phyloP scores from a whole-genome alignment of 2,329 filamentous ascomycete species.

The Botrytis paeoniae region DNA sequence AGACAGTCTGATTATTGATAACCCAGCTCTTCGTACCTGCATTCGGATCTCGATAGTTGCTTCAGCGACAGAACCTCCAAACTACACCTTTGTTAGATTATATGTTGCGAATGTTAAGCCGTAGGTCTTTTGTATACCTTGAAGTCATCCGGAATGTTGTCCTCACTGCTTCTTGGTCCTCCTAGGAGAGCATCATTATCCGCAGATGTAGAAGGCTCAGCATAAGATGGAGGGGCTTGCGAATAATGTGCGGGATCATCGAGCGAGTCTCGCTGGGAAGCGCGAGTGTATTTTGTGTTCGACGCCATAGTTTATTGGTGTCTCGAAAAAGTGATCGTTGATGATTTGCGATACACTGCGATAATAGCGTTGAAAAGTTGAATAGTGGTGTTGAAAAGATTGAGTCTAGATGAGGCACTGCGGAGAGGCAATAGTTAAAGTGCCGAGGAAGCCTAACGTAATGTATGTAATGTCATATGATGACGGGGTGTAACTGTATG shows the following conservation, averaged over 20 bases:
- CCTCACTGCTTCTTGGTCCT: constrained; percentile 73
- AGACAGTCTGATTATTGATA: neutral
- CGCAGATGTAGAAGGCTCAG: constrained; percentile 53
- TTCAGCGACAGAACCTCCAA: constrained; percentile 89
- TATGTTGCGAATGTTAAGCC: neutral
- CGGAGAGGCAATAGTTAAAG: neutral
- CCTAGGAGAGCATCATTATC: constrained; percentile 54
- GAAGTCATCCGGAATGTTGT: constrained; percentile 96
- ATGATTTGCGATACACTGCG: neutral
- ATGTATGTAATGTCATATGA: constrained; percentile 4
- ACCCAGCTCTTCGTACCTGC: constrained; percentile 15
- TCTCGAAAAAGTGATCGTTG: neutral
- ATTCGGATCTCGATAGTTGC: constrained; percentile 94
- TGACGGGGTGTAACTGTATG: neutral
- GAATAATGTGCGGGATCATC: constrained; percentile 64
- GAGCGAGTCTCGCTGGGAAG: constrained; percentile 83
- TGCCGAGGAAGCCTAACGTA: constrained; percentile 7
- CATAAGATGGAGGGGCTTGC: constrained; percentile 82
- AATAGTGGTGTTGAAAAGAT: neutral
- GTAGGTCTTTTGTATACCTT: constrained; percentile 56
- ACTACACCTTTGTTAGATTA: constrained; percentile 49
- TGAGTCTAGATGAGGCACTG: neutral
- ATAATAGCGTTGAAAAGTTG: neutral
- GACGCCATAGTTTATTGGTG: constrained; percentile 55
- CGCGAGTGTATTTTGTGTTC: constrained; percentile 77